Evolutionary conservation across 305 asterid species (phyloP), one percentile per base, ranked within the genome.

Genomic region (Rubia balearica): DNA sequence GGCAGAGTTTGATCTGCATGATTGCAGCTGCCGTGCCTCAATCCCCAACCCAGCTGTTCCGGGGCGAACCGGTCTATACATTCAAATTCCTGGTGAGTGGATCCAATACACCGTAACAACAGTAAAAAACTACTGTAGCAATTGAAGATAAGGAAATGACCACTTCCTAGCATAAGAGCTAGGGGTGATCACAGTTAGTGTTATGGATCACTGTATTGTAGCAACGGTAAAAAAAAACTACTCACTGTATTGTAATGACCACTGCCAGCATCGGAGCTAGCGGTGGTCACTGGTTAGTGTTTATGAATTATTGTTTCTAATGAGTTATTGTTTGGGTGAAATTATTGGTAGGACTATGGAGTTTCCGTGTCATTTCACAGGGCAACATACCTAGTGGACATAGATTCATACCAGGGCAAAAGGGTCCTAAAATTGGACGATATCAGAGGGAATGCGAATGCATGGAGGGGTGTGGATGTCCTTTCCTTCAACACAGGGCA

Each of bases 401-500:
- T 94, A 3, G 97, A 88, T 53, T 60, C 81, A 0, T 74, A 83
- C 60, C 83, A 87, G 55, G 99, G 99, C 30, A 88, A 83, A 59
- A 88, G 92, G 45, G 90, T 94, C 75, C 82, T 94, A 69, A 89
- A 76, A 73, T 78, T 94, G 81, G 97, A 91, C 71, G 99, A 91
- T 9, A 86, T 94, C 0, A 77, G 88, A 63, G 86, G 87, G 24
- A 89, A 94, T 75, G 90, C 82, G 8, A 88, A 87, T 73, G 95
- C 90, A 6, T 94, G 99, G 99, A 81, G 67, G 9, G 86, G 86
- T 22, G 95, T 78, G 1, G 98, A 94, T 86, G 85, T 94, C 33
- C 89, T 94, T 49, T 84, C 84, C 17, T 94, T 94, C 85, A 84
- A 94, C 86, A 91, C 99, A 3, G 99, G 99, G 3, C 99, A 94